Percentiles rank a stretch among this genome's conserved stretches.
These are phyloP conservation scores for Pythium vanterpoolii DNA, from an alignment of 352 stramenopile genomes.

Conservation along the genomic window DNA sequence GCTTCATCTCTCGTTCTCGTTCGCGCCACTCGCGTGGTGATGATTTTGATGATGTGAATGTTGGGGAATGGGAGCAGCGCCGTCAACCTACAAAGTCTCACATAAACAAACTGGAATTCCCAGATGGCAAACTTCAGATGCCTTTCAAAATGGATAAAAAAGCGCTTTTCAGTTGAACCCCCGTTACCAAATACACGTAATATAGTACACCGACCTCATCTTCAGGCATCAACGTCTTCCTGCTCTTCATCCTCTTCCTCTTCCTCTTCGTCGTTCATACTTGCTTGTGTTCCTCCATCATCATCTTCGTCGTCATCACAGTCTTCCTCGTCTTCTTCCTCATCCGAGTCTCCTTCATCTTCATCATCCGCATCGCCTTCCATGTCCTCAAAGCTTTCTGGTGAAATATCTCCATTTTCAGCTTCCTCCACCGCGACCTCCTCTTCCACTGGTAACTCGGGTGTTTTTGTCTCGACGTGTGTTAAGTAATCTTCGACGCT, in stretches of 20 bases:
- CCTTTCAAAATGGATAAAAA: background rate
- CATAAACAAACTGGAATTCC: background rate
- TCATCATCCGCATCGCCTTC: slow-evolving; percentile 21
- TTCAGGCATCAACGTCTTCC: slow-evolving; percentile 2
- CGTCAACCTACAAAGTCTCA: slow-evolving; percentile 5
- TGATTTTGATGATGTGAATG: background rate
- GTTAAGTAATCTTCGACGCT: slow-evolving; percentile 62
- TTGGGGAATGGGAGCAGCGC: background rate
- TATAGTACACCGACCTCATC: no score
- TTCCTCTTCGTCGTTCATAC: slow-evolving; percentile 19
- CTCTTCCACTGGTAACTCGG: slow-evolving; percentile 5
- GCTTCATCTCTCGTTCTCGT: no score
- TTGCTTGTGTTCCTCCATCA: slow-evolving; percentile 8
- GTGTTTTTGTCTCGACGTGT: slow-evolving; percentile 40
- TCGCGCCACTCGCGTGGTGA: no score
- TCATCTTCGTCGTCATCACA: slow-evolving; percentile 26
- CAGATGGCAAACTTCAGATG: background rate
- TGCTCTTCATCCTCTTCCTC: slow-evolving; percentile 11
- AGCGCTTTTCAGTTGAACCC: background rate
- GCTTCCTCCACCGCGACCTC: background rate
- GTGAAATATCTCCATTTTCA: slow-evolving; percentile 4
- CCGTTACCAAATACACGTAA: background rate
- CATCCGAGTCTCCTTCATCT: slow-evolving; percentile 15
- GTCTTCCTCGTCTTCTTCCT: slow-evolving; percentile 26
- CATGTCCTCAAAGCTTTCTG: slow-evolving; percentile 1